These are phyloP conservation scores for Gremmenia infestans DNA, from an alignment of 2,329 filamentous ascomycete genomes.

Conservation along the genomic window DNA sequence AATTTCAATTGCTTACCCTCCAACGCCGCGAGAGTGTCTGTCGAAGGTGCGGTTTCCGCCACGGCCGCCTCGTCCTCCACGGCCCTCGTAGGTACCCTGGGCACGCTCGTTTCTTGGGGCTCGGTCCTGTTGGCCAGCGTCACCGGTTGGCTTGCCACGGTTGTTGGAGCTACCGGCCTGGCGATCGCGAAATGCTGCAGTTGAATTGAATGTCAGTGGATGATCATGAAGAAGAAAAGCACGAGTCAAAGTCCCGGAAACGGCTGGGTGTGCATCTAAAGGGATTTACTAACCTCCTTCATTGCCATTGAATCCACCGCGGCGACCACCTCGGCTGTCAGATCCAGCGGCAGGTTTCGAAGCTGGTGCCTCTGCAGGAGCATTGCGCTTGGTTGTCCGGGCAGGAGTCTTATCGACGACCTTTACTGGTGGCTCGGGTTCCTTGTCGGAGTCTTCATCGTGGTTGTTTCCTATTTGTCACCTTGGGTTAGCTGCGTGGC, in stretches of 20 bases:
- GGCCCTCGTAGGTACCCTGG: conserved; percentile 57
- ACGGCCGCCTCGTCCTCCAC: conserved; percentile 39
- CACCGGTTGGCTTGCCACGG: conserved; percentile 73
- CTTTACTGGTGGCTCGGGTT: conserved; percentile 74
- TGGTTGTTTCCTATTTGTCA: conserved; percentile 49
- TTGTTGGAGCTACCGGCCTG: conserved; percentile 77
- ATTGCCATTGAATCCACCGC: conserved; percentile 64
- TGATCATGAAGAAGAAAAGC: neutral
- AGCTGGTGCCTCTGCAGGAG: conserved; percentile 64
- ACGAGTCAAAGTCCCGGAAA: neutral
- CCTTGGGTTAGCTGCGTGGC: conserved; percentile 26
- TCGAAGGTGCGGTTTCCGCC: conserved; percentile 31
- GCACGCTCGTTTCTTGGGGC: conserved; percentile 31
- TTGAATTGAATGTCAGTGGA: conserved; percentile 7
- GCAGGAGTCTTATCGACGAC: conserved; percentile 78
- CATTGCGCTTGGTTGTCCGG: conserved; percentile 78
- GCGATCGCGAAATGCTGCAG: conserved; percentile 81
- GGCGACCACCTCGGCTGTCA: conserved; percentile 29
- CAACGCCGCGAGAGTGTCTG: conserved; percentile 33
- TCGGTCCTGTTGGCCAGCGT: conserved; percentile 53
- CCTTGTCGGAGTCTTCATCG: conserved; percentile 63
- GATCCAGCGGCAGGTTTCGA: conserved; percentile 23
- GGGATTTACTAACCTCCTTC: conserved; percentile 70
- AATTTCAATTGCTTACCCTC: conserved; percentile 22
- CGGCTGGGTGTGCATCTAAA: neutral